A percentile compares a stretch with the other conserved stretches of the same genome.
Conservation (phyloP, 306 rosid species). For the Quercus alba region DNA sequence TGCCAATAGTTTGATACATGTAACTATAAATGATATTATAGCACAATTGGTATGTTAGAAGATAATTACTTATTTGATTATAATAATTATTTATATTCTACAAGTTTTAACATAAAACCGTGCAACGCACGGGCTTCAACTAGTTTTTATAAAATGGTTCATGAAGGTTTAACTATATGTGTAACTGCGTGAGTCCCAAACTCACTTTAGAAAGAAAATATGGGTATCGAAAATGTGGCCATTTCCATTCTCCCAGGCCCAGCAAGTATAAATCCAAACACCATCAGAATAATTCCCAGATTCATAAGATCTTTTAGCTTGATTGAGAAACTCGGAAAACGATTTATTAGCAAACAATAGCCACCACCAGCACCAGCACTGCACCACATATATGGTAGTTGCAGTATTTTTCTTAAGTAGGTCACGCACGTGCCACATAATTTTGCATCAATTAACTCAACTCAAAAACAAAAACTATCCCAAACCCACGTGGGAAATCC, state of each 20-base stretch:
- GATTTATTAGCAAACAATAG: neutral
- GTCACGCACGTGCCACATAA: neutral
- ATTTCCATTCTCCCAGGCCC: neutral
- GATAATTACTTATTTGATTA: too few relatives aligned
- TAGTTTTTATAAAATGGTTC: neutral
- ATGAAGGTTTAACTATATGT: too few relatives aligned
- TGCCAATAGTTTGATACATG: too few relatives aligned
- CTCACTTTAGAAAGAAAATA: too few relatives aligned
- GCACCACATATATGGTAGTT: too few relatives aligned
- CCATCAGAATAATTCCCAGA: neutral
- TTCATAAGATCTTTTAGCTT: neutral
- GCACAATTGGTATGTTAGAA: too few relatives aligned
- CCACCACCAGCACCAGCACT: neutral
- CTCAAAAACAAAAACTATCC: neutral
- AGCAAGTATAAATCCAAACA: neutral
- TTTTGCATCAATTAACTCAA: neutral
- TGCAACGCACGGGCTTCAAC: too few relatives aligned
- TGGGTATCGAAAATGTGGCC: neutral
- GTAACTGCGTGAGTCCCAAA: too few relatives aligned
- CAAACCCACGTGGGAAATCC: constrained; percentile 43
- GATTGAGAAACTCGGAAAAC: neutral
- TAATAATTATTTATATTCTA: too few relatives aligned
- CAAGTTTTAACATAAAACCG: too few relatives aligned
- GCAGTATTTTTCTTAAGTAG: neutral
- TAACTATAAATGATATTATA: too few relatives aligned